Conservation (phyloP, 1,139 yeast genomes). For the Scheffersomyces lignicola region DNA sequence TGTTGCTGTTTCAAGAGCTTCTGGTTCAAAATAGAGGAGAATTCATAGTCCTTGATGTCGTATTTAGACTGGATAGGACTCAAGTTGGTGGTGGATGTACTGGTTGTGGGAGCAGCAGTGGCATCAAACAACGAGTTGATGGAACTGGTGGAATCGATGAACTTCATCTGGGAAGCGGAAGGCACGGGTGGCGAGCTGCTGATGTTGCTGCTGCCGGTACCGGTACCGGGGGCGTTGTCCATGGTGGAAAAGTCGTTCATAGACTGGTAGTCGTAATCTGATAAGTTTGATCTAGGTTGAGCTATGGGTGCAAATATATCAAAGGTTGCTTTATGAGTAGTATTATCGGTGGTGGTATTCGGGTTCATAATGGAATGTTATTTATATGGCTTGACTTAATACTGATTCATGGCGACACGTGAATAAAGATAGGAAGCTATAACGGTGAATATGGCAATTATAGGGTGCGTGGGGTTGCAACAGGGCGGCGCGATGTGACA, state of each 20-base stretch:
- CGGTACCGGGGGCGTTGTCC: neutral
- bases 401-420: neutral
- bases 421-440: neutral
- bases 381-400: too few relatives aligned
- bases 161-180: slow-evolving; percentile 6
- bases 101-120: slow-evolving; percentile 9
- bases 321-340: slow-evolving; percentile 5
- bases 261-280: neutral
- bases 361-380: too few relatives aligned
- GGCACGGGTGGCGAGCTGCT: slow-evolving; percentile 2
- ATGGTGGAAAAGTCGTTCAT: neutral
- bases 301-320: slow-evolving; percentile 6
- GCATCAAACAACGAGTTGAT: slow-evolving; percentile 29
- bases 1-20: slow-evolving; percentile 9
- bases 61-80: slow-evolving; percentile 12
- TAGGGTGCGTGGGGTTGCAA: neutral
- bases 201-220: neutral
- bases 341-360: too few relatives aligned
- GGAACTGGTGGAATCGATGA: slow-evolving; percentile 23
- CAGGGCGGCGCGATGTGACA: slow-evolving; percentile 1
- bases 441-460: neutral
- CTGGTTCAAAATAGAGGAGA: slow-evolving; percentile 9
- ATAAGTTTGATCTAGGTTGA: neutral
- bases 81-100: slow-evolving; percentile 12
- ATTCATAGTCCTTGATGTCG: slow-evolving; percentile 10